These are phyloP conservation scores for Nemania sp. DNA, from an alignment of 2,329 filamentous ascomycete genomes.

Conservation along the genomic window DNA sequence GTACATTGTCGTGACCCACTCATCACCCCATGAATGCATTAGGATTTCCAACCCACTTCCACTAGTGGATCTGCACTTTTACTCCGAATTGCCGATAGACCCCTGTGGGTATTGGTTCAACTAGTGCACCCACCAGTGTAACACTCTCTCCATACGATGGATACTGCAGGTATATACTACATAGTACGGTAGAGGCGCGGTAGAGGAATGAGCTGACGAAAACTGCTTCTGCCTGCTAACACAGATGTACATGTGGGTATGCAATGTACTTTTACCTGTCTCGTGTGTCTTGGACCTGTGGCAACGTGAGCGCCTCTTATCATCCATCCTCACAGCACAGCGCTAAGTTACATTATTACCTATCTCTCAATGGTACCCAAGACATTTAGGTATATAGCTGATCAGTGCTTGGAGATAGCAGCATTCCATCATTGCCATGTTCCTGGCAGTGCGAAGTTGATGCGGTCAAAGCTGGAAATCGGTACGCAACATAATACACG, in stretches of 20 bases:
- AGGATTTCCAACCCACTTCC: background rate
- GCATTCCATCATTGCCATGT: background rate
- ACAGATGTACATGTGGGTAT: background rate
- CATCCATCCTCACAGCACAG: too few relatives aligned
- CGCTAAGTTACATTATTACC: too few relatives aligned
- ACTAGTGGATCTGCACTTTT: background rate
- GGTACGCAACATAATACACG: background rate
- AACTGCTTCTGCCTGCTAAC: constrained; percentile 15
- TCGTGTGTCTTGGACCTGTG: too few relatives aligned
- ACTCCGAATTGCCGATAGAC: constrained; percentile 14
- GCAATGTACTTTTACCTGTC: background rate
- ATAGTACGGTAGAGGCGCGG: too few relatives aligned
- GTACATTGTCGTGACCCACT: too few relatives aligned
- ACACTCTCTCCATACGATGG: background rate
- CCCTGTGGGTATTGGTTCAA: constrained; percentile 1
- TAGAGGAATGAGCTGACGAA: constrained; percentile 15
- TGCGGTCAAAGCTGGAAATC: constrained; percentile 2
- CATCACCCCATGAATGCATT: too few relatives aligned
- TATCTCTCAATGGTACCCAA: too few relatives aligned
- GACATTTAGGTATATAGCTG: too few relatives aligned
- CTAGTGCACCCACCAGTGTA: background rate
- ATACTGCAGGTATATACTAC: background rate
- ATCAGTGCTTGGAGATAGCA: too few relatives aligned
- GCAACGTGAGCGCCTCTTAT: too few relatives aligned
- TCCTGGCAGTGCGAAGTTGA: background rate